Conservation (phyloP, 2,329 filamentous ascomycete species). For the Cladosporium sp. region DNA sequence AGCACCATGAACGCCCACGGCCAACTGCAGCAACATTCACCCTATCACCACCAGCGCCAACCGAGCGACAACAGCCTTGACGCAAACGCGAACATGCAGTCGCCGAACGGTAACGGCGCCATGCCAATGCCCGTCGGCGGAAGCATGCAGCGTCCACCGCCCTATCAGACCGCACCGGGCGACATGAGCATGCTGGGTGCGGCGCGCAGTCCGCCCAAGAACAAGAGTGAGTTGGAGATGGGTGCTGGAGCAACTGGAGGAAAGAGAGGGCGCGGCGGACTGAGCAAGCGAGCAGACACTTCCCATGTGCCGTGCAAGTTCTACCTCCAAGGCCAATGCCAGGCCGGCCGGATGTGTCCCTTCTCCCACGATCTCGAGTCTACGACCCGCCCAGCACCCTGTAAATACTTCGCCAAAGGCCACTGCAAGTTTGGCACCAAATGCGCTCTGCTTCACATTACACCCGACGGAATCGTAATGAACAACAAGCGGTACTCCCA, state of each 20-base stretch:
- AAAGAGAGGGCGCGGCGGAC: slow-evolving; percentile 14
- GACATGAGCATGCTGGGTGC: slow-evolving; percentile 25
- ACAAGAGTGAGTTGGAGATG: slow-evolving; percentile 37
- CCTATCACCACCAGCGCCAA: slow-evolving; percentile 5
- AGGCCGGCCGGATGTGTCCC: slow-evolving; percentile 91
- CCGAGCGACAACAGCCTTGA: slow-evolving; percentile 3
- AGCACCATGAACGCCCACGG: slow-evolving; percentile 8
- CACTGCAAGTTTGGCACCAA: slow-evolving; percentile 99
- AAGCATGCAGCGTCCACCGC: slow-evolving; percentile 14
- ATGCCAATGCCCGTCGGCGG: slow-evolving; percentile 24
- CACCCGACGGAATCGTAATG: slow-evolving; percentile 86
- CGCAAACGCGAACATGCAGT: slow-evolving; percentile 8
- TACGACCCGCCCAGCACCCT: slow-evolving; percentile 75
- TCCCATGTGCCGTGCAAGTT: slow-evolving; percentile 99
- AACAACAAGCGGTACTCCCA: slow-evolving; percentile 60
- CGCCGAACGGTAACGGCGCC: slow-evolving; percentile 18
- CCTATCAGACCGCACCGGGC: slow-evolving; percentile 13
- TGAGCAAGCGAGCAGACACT: slow-evolving; percentile 57
- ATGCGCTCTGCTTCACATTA: slow-evolving; percentile 92
- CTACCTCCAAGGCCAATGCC: slow-evolving; percentile 91
- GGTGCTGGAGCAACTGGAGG: not conserved
- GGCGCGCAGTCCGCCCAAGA: slow-evolving; percentile 43
- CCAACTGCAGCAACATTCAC: slow-evolving; percentile 5
- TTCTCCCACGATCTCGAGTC: slow-evolving; percentile 90
- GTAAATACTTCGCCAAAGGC: slow-evolving; percentile 99